These are phyloP conservation scores for Trichoderma breve DNA, from an alignment of 2,329 filamentous ascomycete species.

Conservation along the genomic window DNA sequence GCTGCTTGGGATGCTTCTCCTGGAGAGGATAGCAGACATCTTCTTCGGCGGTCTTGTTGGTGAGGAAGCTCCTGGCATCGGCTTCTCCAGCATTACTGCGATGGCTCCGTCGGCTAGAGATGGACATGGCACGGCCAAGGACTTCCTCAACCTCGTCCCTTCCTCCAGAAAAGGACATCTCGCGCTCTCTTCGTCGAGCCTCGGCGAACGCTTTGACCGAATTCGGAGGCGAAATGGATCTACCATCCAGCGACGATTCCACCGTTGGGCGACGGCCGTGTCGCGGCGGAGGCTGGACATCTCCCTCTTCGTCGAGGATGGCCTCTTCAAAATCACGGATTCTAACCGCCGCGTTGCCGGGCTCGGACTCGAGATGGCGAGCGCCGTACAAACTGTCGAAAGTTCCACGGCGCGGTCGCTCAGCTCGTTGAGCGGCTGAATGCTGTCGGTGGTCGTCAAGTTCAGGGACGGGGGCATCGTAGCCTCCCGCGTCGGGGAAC, in stretches of 20 bases:
- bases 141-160: conserved; percentile 43
- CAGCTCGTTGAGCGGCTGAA: conserved; percentile 57
- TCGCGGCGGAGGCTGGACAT: conserved; percentile 42
- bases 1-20: conserved; percentile 61
- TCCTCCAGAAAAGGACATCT: conserved; percentile 54
- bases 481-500: conserved; percentile 56
- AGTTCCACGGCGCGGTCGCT: conserved; percentile 66
- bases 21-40: conserved; percentile 87
- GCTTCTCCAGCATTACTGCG: conserved; percentile 60
- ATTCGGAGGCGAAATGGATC: conserved; percentile 85
- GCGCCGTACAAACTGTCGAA: conserved; percentile 67
- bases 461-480: conserved; percentile 72
- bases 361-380: conserved; percentile 44
- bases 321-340: conserved; percentile 86
- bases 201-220: conserved; percentile 97
- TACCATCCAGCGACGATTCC: conserved; percentile 55
- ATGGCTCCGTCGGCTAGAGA: conserved; percentile 50
- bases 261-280: conserved; percentile 56
- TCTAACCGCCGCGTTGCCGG: conserved; percentile 39
- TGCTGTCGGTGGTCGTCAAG: conserved; percentile 82
- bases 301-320: conserved; percentile 71
- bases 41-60: conserved; percentile 73
- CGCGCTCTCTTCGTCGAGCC: conserved; percentile 79
- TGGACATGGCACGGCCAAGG: conserved; percentile 69
- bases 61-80: conserved; percentile 59